A percentile compares a stretch with the other conserved stretches of the same genome.
These are phyloP conservation scores for Globisporangium mamillatum DNA, from an alignment of 352 stramenopile species.

Conservation along the genomic window DNA sequence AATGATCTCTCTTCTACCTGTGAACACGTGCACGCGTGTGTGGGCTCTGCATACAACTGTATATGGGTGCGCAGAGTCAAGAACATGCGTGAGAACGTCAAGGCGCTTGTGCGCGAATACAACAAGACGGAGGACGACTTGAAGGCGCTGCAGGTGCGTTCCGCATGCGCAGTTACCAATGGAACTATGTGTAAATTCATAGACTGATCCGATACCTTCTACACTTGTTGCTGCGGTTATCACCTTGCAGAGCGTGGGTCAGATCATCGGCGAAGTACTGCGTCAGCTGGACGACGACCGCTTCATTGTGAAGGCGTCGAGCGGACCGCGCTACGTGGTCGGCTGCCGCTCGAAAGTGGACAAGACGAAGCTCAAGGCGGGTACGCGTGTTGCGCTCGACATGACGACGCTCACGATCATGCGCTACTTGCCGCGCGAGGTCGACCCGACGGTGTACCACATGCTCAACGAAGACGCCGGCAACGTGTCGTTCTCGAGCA, in stretches of 20 bases:
- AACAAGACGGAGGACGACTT: conserved; percentile 99
- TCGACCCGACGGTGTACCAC: conserved; percentile 99
- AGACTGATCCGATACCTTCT: not conserved
- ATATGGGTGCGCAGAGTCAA: conserved; percentile 81
- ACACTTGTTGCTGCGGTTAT: conserved; percentile 19
- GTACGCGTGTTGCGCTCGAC: conserved; percentile 97
- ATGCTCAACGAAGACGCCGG: conserved; percentile 99
- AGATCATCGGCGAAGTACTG: conserved; percentile 99
- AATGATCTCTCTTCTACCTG: not conserved
- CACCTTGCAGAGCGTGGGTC: conserved; percentile 90
- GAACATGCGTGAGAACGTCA: conserved; percentile 96
- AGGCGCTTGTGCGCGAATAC: conserved; percentile 94
- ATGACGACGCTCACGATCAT: conserved; percentile 99
- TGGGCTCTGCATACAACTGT: not conserved
- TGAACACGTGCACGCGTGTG: not conserved
- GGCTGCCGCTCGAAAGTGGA: conserved; percentile 94
- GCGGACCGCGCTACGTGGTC: conserved; percentile 98
- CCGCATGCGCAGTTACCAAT: not conserved
- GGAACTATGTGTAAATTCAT: not conserved
- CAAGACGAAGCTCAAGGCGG: conserved; percentile 95
- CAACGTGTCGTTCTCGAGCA: conserved; percentile 96
- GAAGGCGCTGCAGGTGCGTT: conserved; percentile 86
- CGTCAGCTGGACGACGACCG: conserved; percentile 97
- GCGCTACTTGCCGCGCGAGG: conserved; percentile 96
- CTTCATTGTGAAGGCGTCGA: conserved; percentile 99